Evolutionary conservation across 306 rosid genomes (phyloP), one percentile per base, ranked within the genome.

Genomic region (Styphnolobium japonicum): DNA sequence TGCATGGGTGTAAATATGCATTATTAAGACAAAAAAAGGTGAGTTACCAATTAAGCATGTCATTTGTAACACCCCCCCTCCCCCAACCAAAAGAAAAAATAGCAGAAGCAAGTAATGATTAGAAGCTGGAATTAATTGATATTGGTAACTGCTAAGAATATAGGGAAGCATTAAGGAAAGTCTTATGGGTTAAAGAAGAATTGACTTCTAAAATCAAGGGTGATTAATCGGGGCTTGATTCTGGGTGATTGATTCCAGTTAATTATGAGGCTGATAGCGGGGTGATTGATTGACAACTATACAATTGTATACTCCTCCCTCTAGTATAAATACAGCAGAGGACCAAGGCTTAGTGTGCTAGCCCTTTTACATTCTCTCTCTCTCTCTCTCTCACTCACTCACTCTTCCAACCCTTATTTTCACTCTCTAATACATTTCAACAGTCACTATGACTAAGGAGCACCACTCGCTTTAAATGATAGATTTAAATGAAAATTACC

Each of bases 401-500:
- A 27, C 31, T 27, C 1, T 27, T 12, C 61, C 25, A 12, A 46
- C 16, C 49, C 49, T 11, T 46, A 46, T 48, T 48, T 48, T 48
- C 55, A 6, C 55, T n/a, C 56, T 49, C 56, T 22, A 0, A 16
- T 16, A 16, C 22, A 49, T 16, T 49, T n/a, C 56, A 48, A 61
- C 31, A 22, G 21, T 58, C 25, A 22, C 66, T 77, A 63, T 51
- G 52, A 60, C 61, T 29, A 71, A 63, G 64, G 56, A 53, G 19
- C 61, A 46, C 40, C 15, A 46, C 15, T 34, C 71, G 55, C 25
- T 33, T 55, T 43, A 65, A 71, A 71, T 52, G 40, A 77, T 29
- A 72, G 18, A 39, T 53, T 83, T 33, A 80, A 86, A 68, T 72
- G 67, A 81, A 78, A 37, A 75, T 70, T 66, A 95, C 99, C 99